Base-by-base conservation (phyloP, 192 early-diverging fungal species). In the Podila clonocystis region DNA sequence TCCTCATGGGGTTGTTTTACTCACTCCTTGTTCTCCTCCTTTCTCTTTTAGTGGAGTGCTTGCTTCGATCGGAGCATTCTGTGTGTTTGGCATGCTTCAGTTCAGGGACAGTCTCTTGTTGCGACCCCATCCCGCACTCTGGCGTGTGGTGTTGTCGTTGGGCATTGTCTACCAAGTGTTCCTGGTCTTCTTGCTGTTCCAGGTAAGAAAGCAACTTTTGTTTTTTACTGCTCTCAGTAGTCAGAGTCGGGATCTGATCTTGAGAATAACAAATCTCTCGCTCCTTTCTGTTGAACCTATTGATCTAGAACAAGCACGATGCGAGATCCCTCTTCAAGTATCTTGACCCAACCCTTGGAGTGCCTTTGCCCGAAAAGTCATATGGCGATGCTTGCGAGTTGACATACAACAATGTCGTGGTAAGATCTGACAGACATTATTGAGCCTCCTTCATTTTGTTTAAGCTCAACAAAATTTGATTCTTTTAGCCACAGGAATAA, bases 51-150 rank as follows among this genome's bases (percentile, higher is more conserved):
- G 85, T 49, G 90, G 90, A 26, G 52, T 86, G 1, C 28, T 82
- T 12, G 89, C 89, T 17, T 74, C 85, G 20, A 70, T 89, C 38
- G 71, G 82, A 3, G 82, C 74, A 12, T 93, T 99, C 76, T 84
- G 95, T 4, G 84, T 97, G 22, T 93, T 95, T 69, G 96, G 95
- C 1, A 90, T 97, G 79, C 84, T 97, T 8, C 90, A 96, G 79
- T 97, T 99, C 82, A 87, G 94, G 13, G 96, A 99, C 80, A 96
- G 97, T 22, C 96, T 96, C 11, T 96, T 99, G 70, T 88, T 99
- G 50, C 85, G 96, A 52, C 97, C 97, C 8, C 96, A 97, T 73
- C 94, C 95, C 26, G 96, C 94, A 9, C 89, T 99, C 64, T 99
- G 97, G 97, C 87, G 97, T 34, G 88, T 91, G 36, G 93, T 99